phyloP scores from a whole-genome alignment of 495 filamentous ascomycete genomes.

The Tuber indicum region DNA sequence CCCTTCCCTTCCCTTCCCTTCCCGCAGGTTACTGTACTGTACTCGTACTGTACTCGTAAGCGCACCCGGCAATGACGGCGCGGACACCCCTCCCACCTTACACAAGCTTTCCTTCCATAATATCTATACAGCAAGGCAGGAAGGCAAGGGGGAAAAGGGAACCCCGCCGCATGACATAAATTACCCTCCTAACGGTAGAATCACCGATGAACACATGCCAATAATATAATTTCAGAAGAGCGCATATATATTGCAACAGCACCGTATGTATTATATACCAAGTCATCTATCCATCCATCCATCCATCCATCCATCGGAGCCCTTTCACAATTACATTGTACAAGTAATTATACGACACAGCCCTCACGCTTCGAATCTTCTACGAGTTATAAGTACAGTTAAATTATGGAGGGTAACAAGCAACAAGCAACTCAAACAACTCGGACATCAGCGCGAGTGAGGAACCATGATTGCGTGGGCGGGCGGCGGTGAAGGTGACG shows the following conservation, averaged over 20 bases:
- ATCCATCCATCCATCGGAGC: not conserved
- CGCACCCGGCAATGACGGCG: not conserved
- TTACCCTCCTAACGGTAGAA: not conserved
- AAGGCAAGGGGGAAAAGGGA: too few species aligned
- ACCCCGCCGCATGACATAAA: not conserved
- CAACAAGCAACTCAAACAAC: not conserved
- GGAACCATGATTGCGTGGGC: not conserved
- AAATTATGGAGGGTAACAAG: too few species aligned
- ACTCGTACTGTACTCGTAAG: not conserved
- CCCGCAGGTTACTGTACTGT: not conserved
- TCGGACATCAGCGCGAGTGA: not conserved
- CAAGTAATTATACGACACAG: too few species aligned
- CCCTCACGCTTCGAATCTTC: too few species aligned
- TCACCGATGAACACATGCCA: not conserved
- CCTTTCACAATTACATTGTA: not conserved
- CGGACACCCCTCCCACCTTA: not conserved
- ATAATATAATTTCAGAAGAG: not conserved
- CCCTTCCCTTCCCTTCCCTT: not conserved
- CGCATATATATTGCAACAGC: not conserved
- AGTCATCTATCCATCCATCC: too few species aligned
- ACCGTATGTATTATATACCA: too few species aligned
- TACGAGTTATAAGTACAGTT: too few species aligned
- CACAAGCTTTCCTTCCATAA: not conserved
- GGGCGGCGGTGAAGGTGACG: not conserved
- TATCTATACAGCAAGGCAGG: too few species aligned